Percentiles rank a stretch among this genome's conserved stretches.
Evolutionary conservation across 495 filamentous ascomycete species (phyloP).

Genomic region (Penicillium turbatum): DNA sequence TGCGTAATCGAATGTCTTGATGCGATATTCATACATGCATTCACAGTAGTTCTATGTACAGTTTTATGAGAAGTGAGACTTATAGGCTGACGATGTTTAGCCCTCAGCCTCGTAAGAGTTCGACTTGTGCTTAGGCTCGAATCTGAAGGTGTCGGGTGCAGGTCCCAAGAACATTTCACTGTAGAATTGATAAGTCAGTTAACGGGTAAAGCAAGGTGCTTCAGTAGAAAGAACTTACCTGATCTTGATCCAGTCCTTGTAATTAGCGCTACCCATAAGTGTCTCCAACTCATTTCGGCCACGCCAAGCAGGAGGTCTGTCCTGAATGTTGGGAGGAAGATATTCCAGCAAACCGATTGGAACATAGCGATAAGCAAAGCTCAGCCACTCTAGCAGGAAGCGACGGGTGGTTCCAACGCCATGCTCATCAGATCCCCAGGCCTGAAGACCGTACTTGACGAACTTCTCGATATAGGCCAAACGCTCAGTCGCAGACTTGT

Average conservation of each 20-base stretch:
- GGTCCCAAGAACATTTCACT: slow-evolving; percentile 98
- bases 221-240: slow-evolving; percentile 55
- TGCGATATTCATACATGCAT: slow-evolving; percentile 1
- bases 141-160: slow-evolving; percentile 82
- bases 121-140: slow-evolving; percentile 97
- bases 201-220: background rate
- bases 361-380: slow-evolving; percentile 86
- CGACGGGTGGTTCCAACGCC: slow-evolving; percentile 83
- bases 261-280: slow-evolving; percentile 79
- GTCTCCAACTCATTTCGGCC: slow-evolving; percentile 90
- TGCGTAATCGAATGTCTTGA: background rate
- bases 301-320: slow-evolving; percentile 76
- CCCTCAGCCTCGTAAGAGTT: slow-evolving; percentile 73
- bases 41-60: slow-evolving; percentile 10
- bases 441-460: slow-evolving; percentile 80
- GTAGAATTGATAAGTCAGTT: slow-evolving; percentile 12
- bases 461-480: slow-evolving; percentile 84
- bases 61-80: background rate
- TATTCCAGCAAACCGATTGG: slow-evolving; percentile 84
- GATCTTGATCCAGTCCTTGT: slow-evolving; percentile 98
- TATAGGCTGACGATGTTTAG: slow-evolving; percentile 20
- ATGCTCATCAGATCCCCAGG: slow-evolving; percentile 92
- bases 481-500: slow-evolving; percentile 87
- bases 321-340: slow-evolving; percentile 79
- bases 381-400: slow-evolving; percentile 92